Evolutionary conservation across 2,329 filamentous ascomycete species (phyloP).

Genomic region (Talaromyces sp.): DNA sequence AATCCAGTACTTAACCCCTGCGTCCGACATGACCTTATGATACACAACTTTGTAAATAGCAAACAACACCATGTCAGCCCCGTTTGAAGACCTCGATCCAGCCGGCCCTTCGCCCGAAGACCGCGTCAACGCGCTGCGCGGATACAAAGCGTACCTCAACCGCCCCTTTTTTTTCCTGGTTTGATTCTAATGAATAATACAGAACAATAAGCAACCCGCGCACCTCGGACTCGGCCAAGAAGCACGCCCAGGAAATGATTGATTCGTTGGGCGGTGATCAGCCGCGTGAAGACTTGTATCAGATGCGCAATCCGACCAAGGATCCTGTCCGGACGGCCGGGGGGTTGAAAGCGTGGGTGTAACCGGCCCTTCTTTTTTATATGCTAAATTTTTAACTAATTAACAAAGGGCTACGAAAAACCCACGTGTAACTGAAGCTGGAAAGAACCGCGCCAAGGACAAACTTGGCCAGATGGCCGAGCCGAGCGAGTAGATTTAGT

Average conservation of each 20-base stretch:
- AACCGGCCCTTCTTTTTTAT: background rate
- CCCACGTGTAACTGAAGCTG: slow-evolving; percentile 17
- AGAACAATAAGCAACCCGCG: slow-evolving; percentile 17
- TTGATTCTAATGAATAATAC: background rate
- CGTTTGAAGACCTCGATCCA: slow-evolving; percentile 11
- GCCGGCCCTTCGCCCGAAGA: slow-evolving; percentile 12
- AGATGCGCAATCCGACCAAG: slow-evolving; percentile 11
- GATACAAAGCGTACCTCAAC: slow-evolving; percentile 13
- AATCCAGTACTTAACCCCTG: background rate
- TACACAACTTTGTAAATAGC: too few relatives aligned
- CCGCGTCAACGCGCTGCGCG: slow-evolving; percentile 13
- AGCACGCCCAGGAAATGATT: slow-evolving; percentile 15
- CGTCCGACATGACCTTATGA: too few relatives aligned
- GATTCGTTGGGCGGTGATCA: slow-evolving; percentile 14
- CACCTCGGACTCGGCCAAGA: slow-evolving; percentile 15
- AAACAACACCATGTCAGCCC: background rate
- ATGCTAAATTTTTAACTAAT: background rate
- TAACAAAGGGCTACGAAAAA: slow-evolving; percentile 14
- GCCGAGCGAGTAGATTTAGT: slow-evolving; percentile 6
- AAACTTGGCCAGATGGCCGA: slow-evolving; percentile 5
- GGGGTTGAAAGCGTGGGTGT: slow-evolving; percentile 17
- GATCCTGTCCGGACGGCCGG: slow-evolving; percentile 14
- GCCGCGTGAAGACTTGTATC: slow-evolving; percentile 13
- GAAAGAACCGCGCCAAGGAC: slow-evolving; percentile 21
- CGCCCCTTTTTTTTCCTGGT: background rate